Evolutionary conservation across 345 rosid genomes (phyloP).

Genomic region (Lepidium aucheri): DNA sequence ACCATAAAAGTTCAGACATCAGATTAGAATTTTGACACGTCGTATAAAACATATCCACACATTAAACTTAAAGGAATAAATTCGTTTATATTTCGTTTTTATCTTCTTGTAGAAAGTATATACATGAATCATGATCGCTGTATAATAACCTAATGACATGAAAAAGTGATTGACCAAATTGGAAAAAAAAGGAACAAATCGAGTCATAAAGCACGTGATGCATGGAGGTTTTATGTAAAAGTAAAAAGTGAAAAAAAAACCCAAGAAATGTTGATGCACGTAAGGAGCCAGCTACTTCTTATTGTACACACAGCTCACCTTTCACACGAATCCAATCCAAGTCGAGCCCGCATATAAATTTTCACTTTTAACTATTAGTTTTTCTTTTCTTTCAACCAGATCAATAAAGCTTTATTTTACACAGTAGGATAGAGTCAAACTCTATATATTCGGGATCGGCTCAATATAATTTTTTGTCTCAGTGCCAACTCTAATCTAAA

Average conservation of each 20-base stretch:
- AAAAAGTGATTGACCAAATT: neutral
- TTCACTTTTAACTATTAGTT: neutral
- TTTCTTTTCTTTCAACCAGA: no score
- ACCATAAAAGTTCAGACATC: neutral
- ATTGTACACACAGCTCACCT: conserved; percentile 23
- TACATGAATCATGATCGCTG: neutral
- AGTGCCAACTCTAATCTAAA: no score
- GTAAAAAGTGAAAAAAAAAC: conserved; percentile 2
- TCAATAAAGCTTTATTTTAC: no score
- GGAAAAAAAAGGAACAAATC: conserved; percentile 7
- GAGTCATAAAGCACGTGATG: conserved; percentile 27
- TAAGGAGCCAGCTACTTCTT: conserved; percentile 22
- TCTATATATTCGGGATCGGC: no score
- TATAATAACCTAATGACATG: neutral
- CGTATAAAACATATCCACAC: neutral
- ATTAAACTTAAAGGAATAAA: neutral
- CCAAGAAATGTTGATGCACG: conserved; percentile 1
- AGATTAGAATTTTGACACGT: neutral
- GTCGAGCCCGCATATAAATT: neutral
- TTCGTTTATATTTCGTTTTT: neutral
- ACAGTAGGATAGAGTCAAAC: no score
- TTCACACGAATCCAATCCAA: conserved; percentile 12
- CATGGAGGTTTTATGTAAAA: conserved; percentile 12
- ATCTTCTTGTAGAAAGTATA: neutral
- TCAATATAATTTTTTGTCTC: no score